Percentiles rank a stretch among this genome's conserved stretches.
Conservation (phyloP, 2,329 filamentous ascomycete genomes). For the Botrytis paeoniae region DNA sequence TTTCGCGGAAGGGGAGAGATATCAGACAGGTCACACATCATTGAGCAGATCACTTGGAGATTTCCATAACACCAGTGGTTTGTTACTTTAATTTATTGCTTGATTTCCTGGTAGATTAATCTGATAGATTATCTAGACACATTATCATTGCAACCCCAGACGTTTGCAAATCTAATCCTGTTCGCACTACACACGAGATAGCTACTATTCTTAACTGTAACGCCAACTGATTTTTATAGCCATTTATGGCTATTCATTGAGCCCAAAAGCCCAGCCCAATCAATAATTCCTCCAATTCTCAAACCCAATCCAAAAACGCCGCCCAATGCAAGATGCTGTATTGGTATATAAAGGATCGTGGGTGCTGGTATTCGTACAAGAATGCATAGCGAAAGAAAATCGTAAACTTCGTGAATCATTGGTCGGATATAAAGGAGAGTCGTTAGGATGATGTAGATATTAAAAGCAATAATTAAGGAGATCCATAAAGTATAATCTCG, state of each 20-base stretch:
- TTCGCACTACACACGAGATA: slow-evolving; percentile 12
- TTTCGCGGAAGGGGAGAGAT: not conserved
- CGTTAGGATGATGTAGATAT: slow-evolving; percentile 22
- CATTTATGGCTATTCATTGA: slow-evolving; percentile 16
- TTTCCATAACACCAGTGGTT: not conserved
- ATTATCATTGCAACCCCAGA: slow-evolving; percentile 13
- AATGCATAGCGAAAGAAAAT: slow-evolving; percentile 33
- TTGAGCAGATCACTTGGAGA: not conserved
- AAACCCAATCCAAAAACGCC: slow-evolving; percentile 26
- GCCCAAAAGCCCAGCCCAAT: slow-evolving; percentile 14
- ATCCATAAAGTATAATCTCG: slow-evolving; percentile 17
- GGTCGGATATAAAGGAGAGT: slow-evolving; percentile 29
- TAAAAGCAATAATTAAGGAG: slow-evolving; percentile 28
- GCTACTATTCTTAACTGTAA: slow-evolving; percentile 20
- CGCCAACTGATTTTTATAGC: slow-evolving; percentile 18
- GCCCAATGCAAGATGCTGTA: slow-evolving; percentile 32
- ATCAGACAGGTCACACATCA: not conserved
- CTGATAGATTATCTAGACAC: slow-evolving; percentile 4
- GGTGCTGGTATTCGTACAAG: slow-evolving; percentile 37
- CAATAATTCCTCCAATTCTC: slow-evolving; percentile 22
- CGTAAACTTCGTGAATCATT: slow-evolving; percentile 33
- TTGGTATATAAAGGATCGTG: slow-evolving; percentile 29
- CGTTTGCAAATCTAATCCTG: slow-evolving; percentile 6
- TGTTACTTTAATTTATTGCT: not conserved
- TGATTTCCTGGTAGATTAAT: slow-evolving; percentile 9